Base-by-base conservation (phyloP, 2,329 filamentous ascomycete species). In the Claviceps pazoutovae region DNA sequence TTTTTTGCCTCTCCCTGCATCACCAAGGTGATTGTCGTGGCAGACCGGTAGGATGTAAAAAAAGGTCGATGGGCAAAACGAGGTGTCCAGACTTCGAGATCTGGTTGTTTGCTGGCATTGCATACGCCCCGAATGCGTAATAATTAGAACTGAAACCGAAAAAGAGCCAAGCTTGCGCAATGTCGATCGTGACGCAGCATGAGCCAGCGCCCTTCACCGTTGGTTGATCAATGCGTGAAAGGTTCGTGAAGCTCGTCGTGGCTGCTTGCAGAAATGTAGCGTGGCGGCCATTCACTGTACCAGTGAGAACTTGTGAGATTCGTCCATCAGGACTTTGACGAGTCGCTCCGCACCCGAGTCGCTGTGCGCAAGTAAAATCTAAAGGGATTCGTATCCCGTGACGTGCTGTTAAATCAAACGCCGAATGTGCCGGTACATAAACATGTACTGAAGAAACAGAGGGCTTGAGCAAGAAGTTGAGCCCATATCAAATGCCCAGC, bases 381-480 rank as follows among this genome's bases (percentile, higher is more conserved):
- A 52, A 41, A 7, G 26, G 48, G 48, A 38, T 17, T 46, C 48
- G 14, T 36, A 3, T 42, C 37, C 51, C 37, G 14, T 47, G 38
- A 30, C 38, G 37, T 48, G 19, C 23, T 44, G 48, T 42, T 17
- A 21, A 50, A 50, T 51, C 51, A 51, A 60, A 63, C 64, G 63
- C 64, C 66, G 41, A 53, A 56, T 55, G 56, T 60, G 57, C 61
- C 58, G 61, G 67, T 67, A 66, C 66, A 62, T 59, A 36, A 59
- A 59, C 60, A 51, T 66, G 51, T 65, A 62, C 51, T 53, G 46
- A 48, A 26, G 46, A 48, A 30, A 23, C 16, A 16, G 30, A 30
- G 14, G 9, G 16, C 9, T 17, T 17, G 9, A 41, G 16, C 37
- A 2, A 16, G 8, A 48, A 30, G 21, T 30, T 36, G 37, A 37